Percentiles rank a stretch among this genome's conserved stretches.
phyloP scores from a whole-genome alignment of 345 rosid genomes.

The Gossypium stocksii region DNA sequence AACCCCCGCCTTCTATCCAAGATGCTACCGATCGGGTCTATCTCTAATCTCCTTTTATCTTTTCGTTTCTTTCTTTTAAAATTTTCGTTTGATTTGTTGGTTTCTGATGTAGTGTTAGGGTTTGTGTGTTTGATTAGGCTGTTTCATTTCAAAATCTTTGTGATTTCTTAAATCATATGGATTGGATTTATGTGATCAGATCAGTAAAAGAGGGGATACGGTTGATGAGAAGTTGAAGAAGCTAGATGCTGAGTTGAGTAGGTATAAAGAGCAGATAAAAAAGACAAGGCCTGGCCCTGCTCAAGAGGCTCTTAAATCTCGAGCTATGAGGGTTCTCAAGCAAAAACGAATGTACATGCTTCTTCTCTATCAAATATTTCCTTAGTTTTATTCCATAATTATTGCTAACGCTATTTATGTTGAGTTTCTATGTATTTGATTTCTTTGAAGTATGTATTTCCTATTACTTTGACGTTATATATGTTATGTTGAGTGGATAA shows the following conservation, averaged over 20 bases:
- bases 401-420: background rate
- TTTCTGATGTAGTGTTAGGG: background rate
- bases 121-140: background rate
- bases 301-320: slow-evolving; percentile 59
- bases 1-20: slow-evolving; percentile 77
- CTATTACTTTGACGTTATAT: background rate
- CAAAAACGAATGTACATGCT: slow-evolving; percentile 73
- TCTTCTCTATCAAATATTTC: background rate
- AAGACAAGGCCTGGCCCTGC: slow-evolving; percentile 91
- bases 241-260: slow-evolving; percentile 75
- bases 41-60: background rate
- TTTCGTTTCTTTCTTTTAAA: background rate
- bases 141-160: background rate
- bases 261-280: slow-evolving; percentile 80
- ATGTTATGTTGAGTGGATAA: background rate
- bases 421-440: background rate
- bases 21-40: slow-evolving; percentile 86
- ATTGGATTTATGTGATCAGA: slow-evolving; percentile 32
- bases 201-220: slow-evolving; percentile 79
- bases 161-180: background rate
- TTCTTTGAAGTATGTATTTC: background rate
- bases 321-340: slow-evolving; percentile 88
- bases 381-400: background rate
- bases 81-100: background rate
- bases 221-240: slow-evolving; percentile 83